Percentiles rank a stretch among this genome's conserved stretches.
phyloP scores from a whole-genome alignment of 108 stramenopile species.

The Fragilaria radians region DNA sequence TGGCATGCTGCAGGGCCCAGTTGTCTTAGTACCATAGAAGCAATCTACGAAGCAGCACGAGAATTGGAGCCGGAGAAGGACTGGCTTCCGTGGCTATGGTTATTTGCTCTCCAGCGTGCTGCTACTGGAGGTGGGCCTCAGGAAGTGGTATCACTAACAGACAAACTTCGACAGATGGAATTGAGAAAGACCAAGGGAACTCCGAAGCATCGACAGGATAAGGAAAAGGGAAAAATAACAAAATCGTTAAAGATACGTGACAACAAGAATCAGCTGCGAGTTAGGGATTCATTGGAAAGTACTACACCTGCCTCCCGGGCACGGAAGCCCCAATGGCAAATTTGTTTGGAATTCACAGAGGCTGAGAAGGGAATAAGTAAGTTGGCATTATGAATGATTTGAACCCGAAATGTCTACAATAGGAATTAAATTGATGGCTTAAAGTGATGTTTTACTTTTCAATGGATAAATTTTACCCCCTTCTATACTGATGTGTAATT shows the following conservation, averaged over 20 bases:
- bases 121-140: neutral
- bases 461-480: no score
- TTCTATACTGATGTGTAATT: no score
- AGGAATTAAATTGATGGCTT: no score
- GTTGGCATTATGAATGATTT: no score
- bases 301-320: no score
- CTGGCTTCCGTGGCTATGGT: neutral
- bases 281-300: no score
- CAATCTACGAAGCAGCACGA: slow-evolving; percentile 61
- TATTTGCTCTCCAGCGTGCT: neutral
- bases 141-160: no score
- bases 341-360: neutral
- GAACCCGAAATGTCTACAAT: no score
- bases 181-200: neutral
- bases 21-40: slow-evolving; percentile 66
- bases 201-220: neutral
- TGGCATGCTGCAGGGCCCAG: slow-evolving; percentile 77
- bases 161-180: neutral
- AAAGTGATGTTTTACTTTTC: no score
- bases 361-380: no score
- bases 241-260: no score
- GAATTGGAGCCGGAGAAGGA: slow-evolving; percentile 28
- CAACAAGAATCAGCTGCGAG: no score
- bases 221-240: neutral
- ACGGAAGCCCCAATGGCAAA: neutral